Evolutionary conservation across 306 rosid species (phyloP).

Genomic region (Quercus agrifolia): DNA sequence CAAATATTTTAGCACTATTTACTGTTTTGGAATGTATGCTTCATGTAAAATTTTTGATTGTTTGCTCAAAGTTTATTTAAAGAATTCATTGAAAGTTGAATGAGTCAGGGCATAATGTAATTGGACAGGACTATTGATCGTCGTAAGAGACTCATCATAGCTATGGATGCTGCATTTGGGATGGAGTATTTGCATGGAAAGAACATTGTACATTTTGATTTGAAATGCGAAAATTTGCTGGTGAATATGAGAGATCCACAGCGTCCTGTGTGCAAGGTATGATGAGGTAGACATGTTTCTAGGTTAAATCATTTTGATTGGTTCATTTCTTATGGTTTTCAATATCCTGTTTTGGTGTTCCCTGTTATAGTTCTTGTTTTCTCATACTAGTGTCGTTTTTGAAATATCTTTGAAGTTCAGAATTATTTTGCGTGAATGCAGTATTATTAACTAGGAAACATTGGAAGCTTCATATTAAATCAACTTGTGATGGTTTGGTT

Average conservation of each 20-base stretch:
- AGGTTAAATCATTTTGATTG: neutral
- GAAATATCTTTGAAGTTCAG: neutral
- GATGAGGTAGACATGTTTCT: neutral
- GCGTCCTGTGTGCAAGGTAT: slow-evolving; percentile 96
- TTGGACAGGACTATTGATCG: slow-evolving; percentile 92
- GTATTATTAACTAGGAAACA: neutral
- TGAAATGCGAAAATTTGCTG: slow-evolving; percentile 93
- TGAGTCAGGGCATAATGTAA: slow-evolving; percentile 22
- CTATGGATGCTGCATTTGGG: slow-evolving; percentile 99
- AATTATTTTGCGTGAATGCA: neutral
- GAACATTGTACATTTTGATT: slow-evolving; percentile 96
- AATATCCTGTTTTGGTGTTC: neutral
- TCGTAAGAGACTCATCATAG: slow-evolving; percentile 94
- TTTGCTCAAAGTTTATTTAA: slow-evolving; percentile 10
- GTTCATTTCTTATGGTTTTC: neutral
- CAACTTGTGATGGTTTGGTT: neutral
- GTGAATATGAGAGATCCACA: slow-evolving; percentile 99
- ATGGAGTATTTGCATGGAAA: slow-evolving; percentile 98
- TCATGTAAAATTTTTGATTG: slow-evolving; percentile 6
- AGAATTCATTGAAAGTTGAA: neutral
- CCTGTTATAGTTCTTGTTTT: neutral
- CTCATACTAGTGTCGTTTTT: neutral
- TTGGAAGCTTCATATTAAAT: neutral
- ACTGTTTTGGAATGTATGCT: slow-evolving; percentile 6
- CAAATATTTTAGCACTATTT: slow-evolving; percentile 6